Evolutionary conservation across 2,329 filamentous ascomycete genomes (phyloP), one percentile per base, ranked within the genome.

Genomic region (Fusarium concolor): DNA sequence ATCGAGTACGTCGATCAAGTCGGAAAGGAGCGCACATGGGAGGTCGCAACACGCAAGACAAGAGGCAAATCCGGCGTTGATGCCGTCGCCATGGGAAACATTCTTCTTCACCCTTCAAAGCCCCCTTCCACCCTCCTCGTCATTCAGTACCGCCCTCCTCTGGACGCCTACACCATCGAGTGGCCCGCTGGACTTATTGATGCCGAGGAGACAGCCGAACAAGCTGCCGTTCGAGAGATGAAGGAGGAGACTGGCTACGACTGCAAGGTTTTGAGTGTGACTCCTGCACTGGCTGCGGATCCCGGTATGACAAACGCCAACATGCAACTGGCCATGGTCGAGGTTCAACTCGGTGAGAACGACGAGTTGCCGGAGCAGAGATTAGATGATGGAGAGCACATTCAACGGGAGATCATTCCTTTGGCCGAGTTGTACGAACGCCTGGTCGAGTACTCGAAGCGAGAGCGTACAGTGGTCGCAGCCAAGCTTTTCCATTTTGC

Each of bases 401-500:
- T 74, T 2, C 64, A 74, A 22, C 55, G 70, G 2, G 71, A 73
- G 11, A 39, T 74, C 1, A 58, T 74, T n/a, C 70, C 70, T 12
- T 38, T 74, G 17, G 35, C 66, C 2, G 70, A 74, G 44, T 37
- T 74, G 5, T 74, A 74, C 29, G 67, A 73, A 2, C 68, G 68
- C 4, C 43, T 74, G 10, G 68, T 74, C 2, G 67, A 73, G 52
- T 74, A 74, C 39, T 71, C 71, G 1, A 74, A 74, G 51, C 56
- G 66, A 22, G 66, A 71, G 20, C 59, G 72, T 4, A 72, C 68
- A 24, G 53, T 74, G 17, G 67, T 74, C 5, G 72, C 72, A 10
- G 71, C 71, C 33, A 74, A 74, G 49, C 61, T 74, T 15, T 74
- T 74, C 24, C 72, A 74, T 42, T 74, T 74, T 61, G 72, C 71